Evolutionary conservation across 2,329 filamentous ascomycete species (phyloP).

Genomic region (Orbilia oligospora): DNA sequence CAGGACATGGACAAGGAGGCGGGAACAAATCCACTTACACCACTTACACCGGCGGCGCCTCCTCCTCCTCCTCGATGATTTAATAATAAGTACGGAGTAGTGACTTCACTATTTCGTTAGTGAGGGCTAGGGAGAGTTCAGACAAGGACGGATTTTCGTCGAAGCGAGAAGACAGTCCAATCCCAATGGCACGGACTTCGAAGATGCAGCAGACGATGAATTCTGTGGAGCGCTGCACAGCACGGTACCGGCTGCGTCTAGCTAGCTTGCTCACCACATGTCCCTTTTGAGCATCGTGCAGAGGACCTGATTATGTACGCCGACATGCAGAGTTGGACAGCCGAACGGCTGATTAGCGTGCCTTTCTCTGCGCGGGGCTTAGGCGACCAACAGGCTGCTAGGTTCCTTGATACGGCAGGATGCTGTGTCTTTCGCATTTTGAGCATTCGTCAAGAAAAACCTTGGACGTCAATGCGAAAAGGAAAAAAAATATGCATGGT

Average conservation of each 20-base stretch:
- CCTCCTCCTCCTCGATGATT: slow-evolving; percentile 27
- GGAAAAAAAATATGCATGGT: slow-evolving; percentile 10
- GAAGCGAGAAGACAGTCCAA: slow-evolving; percentile 33
- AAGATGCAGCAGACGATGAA: slow-evolving; percentile 29
- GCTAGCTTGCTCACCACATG: slow-evolving; percentile 17
- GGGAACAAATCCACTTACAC: slow-evolving; percentile 37
- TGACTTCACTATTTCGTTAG: slow-evolving; percentile 14
- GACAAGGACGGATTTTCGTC: slow-evolving; percentile 18
- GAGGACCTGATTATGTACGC: slow-evolving; percentile 38
- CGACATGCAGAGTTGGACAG: slow-evolving; percentile 45
- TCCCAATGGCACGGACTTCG: slow-evolving; percentile 49
- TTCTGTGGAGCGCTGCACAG: slow-evolving; percentile 17
- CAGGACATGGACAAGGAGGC: slow-evolving; percentile 57
- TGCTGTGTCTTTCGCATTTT: slow-evolving; percentile 21
- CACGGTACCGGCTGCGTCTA: slow-evolving; percentile 22
- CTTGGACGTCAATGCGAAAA: slow-evolving; percentile 28
- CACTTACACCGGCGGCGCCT: slow-evolving; percentile 35
- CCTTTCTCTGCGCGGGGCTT: slow-evolving; percentile 56
- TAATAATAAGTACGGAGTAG: slow-evolving; percentile 4
- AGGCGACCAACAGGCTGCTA: slow-evolving; percentile 45
- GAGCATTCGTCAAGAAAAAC: slow-evolving; percentile 18
- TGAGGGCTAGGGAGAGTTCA: slow-evolving; percentile 18
- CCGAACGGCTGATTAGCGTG: slow-evolving; percentile 59
- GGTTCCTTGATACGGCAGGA: slow-evolving; percentile 32
- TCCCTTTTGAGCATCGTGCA: slow-evolving; percentile 33